Evolutionary conservation across 768 basidiomycete genomes (phyloP), one percentile per base, ranked within the genome.

Genomic region (Cystofilobasidium bisporidii): DNA sequence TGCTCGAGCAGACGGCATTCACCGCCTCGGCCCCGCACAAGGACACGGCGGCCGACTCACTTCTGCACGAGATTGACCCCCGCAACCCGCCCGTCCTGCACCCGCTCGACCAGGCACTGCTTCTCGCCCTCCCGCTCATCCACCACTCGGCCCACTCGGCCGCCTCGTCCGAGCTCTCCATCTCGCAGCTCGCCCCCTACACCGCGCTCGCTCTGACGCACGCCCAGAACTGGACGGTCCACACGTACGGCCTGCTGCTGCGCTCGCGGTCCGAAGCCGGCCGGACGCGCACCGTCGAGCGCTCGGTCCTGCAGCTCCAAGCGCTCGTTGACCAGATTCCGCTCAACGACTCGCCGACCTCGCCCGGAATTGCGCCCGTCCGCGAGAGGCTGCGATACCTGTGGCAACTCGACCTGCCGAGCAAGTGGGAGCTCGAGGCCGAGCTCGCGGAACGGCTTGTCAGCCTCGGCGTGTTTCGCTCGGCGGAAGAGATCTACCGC

Each of bases 221-320:
- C 74, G 91, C 92, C 1, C 80, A 81, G 64, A 98, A 97, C 76
- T 99, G 96, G 96, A 88, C 91, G 8, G 81, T 98, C 36, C 91
- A 98, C 78, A 94, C 93, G 43, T 94, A 93, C 85, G 93, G 91
- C 33, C 85, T 98, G 62, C 83, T 99, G 60, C 84, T 97, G 32
- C 87, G 96, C 33, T 88, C 94, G 14, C 84, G 96, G 10, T 85
- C 96, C 67, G 94, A 99, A 76, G 83, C 91, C 0, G 80, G 83
- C 22, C 84, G 96, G 50, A 89, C 89, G 0, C 85, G 96, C 28
- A 98, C 96, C 18, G 88, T 93, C 72, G 96, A 99, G 76, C 85
- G 96, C 30, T 85, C 91, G 2, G 85, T 87, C 1, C 81, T 98
- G 2, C 96, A 99, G 76, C 85, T 99, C 6, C 91, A 94, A 74